Evolutionary conservation across 1,139 yeast species (phyloP).

Genomic region (Scheffersomyces lignicola): DNA sequence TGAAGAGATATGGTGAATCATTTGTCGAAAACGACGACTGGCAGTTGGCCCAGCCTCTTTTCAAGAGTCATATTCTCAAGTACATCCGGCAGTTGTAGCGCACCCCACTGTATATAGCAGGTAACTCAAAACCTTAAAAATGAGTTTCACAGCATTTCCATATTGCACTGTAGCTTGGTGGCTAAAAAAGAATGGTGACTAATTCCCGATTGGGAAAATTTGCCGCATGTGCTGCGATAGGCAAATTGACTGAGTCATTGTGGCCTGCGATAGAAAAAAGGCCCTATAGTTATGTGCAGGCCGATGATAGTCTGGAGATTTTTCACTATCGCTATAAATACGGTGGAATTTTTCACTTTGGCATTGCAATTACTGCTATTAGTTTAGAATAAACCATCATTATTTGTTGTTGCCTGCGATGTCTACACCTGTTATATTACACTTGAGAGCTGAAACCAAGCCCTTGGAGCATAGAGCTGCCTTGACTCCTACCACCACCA

Average conservation of each 20-base stretch:
- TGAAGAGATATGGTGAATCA: slow-evolving; percentile 61
- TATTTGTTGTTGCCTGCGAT: slow-evolving; percentile 5
- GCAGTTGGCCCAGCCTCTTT: slow-evolving; percentile 26
- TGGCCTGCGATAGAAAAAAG: not conserved
- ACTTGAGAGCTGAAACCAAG: slow-evolving; percentile 94
- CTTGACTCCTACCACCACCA: slow-evolving; percentile 87
- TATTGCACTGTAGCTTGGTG: no score
- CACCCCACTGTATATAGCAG: no score
- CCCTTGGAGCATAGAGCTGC: slow-evolving; percentile 98
- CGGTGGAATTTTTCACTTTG: not conserved
- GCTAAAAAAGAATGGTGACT: not conserved
- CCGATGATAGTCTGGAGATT: slow-evolving; percentile 1
- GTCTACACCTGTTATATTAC: slow-evolving; percentile 52
- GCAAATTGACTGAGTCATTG: slow-evolving; percentile 1
- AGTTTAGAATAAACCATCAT: not conserved
- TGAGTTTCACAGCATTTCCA: no score
- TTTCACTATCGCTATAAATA: not conserved
- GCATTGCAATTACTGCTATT: not conserved
- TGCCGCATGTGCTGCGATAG: slow-evolving; percentile 1
- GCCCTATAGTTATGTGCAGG: not conserved
- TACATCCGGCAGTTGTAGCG: slow-evolving; percentile 1
- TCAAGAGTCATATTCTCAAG: slow-evolving; percentile 5
- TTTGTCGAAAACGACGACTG: slow-evolving; percentile 33
- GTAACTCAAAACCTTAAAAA: no score
- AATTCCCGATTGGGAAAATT: slow-evolving; percentile 2